Evolutionary conservation across 164 flowering plant genomes (phyloP).

Genomic region (Saururus chinensis): DNA sequence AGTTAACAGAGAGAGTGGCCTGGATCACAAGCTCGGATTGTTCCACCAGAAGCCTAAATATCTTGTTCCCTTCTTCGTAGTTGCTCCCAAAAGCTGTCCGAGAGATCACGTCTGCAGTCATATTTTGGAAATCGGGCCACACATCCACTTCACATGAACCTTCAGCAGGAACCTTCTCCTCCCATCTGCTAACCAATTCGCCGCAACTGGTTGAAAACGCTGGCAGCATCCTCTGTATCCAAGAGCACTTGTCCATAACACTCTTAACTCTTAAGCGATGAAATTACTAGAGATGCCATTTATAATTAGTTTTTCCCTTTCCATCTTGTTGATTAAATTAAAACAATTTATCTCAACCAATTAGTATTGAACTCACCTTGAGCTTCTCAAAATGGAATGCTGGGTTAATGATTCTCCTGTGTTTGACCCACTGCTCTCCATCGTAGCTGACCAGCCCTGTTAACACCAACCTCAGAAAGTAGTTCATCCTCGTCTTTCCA

Average conservation of each 20-base stretch:
- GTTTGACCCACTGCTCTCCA: conserved; percentile 22
- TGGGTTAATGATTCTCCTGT: conserved; percentile 20
- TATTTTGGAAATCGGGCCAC: conserved; percentile 4
- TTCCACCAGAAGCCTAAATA: conserved; percentile 8
- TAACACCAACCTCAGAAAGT: not conserved
- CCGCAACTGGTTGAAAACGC: conserved; percentile 10
- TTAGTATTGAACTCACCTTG: conserved; percentile 10
- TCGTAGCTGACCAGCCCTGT: conserved; percentile 8
- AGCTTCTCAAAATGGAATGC: conserved; percentile 22
- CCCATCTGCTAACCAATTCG: conserved; percentile 17
- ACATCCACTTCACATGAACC: too few relatives aligned
- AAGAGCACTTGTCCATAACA: not conserved
- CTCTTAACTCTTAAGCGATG: too few relatives aligned
- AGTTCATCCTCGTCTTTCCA: not conserved
- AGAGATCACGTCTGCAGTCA: conserved; percentile 11
- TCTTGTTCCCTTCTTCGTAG: conserved; percentile 11
- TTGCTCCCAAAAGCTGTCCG: conserved; percentile 14
- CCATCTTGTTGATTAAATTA: not conserved
- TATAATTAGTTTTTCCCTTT: not conserved
- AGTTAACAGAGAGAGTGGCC: not conserved
- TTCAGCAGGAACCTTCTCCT: conserved; percentile 17
- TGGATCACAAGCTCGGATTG: conserved; percentile 1
- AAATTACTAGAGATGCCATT: too few relatives aligned
- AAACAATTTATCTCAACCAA: not conserved
- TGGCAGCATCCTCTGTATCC: conserved; percentile 14